Evolutionary conservation across 768 basidiomycete species (phyloP), one percentile per base, ranked within the genome.

Genomic region (Boletus rubroflammeus): DNA sequence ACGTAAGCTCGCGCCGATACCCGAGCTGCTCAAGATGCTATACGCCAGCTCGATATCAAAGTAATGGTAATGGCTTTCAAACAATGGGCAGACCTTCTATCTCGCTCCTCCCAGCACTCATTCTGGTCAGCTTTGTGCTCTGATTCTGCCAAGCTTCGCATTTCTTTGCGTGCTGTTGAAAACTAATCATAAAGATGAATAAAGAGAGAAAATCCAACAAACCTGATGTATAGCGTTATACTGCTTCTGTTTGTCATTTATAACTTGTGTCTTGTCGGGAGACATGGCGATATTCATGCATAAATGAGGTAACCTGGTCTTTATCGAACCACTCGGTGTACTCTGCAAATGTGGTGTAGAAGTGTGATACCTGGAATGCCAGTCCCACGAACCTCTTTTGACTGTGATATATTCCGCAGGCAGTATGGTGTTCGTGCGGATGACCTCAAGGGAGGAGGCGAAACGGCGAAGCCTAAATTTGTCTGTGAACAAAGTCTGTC

Each of bases 241-340:
- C 9, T 42, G 38, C 1, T 26, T 19, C 3, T 21, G 28, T 13
- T 40, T 60, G 7, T 52, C 52, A 6, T 11, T 10, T 9, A 19
- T 9, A 11, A n/a, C 19, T 26, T 41, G 44, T 26, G 26, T 1
- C 28, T 58, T 53, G 44, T 55, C 25, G 5, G 51, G 6, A 23
- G 46, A 35, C 23, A n/a, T 25, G 25, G 29, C 19, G 3, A 39
- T 59, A 62, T 6, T 59, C 55, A 0, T 44, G 5, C 42, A 59
- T 31, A 42, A 63, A 55, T 2, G 42, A 51, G 25, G 50, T 39
- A n/a, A 47, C 25, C 36, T 57, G 55, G 1, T 57, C 51, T 28
- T 34, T 47, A 32, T 62, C 53, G 3, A 55, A 44, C 40, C 48
- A 53, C 11, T 5, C 7, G 17, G 21, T 11, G 25, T 31, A 8